These are phyloP conservation scores for Saussurea involucrata DNA, from an alignment of 129 eudicot genomes.

Conservation along the genomic window DNA sequence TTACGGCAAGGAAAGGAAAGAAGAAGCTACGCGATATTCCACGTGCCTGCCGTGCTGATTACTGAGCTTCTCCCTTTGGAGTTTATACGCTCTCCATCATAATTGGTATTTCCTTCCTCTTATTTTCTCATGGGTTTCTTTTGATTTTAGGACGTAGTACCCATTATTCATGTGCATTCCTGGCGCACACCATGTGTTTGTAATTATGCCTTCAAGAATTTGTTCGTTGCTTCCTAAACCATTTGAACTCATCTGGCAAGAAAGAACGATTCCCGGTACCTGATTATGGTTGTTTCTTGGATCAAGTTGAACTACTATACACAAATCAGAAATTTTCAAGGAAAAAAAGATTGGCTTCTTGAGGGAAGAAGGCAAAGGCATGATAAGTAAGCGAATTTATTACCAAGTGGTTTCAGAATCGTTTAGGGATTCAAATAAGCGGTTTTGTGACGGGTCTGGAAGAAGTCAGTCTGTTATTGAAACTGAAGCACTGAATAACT, in stretches of 20 bases:
- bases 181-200: constrained; percentile 25
- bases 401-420: not conserved
- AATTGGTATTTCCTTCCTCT: not conserved
- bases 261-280: not conserved
- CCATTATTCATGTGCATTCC: not conserved
- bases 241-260: not conserved
- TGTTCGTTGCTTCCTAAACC: not conserved
- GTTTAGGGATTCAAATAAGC: not conserved
- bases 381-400: not conserved
- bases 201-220: constrained; percentile 1
- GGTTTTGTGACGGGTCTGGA: not conserved
- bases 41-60: not conserved
- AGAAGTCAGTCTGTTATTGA: not conserved
- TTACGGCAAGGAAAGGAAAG: not conserved
- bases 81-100: not conserved
- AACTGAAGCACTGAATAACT: not conserved
- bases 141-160: not conserved
- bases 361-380: not conserved
- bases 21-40: not conserved
- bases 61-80: not conserved
- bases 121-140: not conserved
- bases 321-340: not conserved
- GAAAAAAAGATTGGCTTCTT: not conserved
- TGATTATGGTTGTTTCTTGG: not conserved
- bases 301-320: not conserved